Base-by-base conservation (phyloP, 768 basidiomycete species). In the Xerocomellus intermedius region DNA sequence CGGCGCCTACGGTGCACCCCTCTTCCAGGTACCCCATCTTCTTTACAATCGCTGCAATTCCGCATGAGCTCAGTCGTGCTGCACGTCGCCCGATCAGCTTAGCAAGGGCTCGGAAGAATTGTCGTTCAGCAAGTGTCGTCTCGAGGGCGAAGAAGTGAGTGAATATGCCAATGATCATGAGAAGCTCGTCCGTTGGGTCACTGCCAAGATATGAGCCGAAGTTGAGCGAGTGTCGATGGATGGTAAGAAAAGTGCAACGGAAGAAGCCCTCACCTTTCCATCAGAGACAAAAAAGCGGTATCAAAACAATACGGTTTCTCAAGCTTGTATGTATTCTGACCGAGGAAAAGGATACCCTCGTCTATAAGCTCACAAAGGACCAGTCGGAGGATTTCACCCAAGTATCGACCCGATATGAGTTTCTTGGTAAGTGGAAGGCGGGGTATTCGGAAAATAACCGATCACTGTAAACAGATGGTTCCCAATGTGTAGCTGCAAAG, bases 261-360 rank as follows among this genome's bases (percentile, higher is more conserved):
- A 12, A 56, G n/a, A 9, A n/a, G 12, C 13, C 9, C 45, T 50
- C 58, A 89, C 93, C 86, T 91, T 75, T 98, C 96, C 88, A 99
- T 97, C 42, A 98, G 79, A 39, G 93, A 95, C 57, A 99, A 76
- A 79, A 98, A 98, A 2, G 96, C 95, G 2, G 97, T 99, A 71
- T 99, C 96, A 64, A 99, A 86, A 28, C 82, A 86, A 69, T 94
- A 94, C 19, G 94, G 84, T 60, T 82, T 91, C 74, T 98, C 95
- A 37, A 99, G 83, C 78, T 98, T 98, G 82, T 98, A 98, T 1
- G 96, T 97, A 71, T 96, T 93, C 74, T 99, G 96, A 24, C 97
- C 95, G 30, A 97, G 82, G 85, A 99, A 99, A 50, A 99, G 82
- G 19, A 95, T 90, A 73, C 96, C 97, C 61, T 94, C 89, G 67